Conservation (phyloP, 1,139 yeast species). For the Protomyces pachydermus region DNA sequence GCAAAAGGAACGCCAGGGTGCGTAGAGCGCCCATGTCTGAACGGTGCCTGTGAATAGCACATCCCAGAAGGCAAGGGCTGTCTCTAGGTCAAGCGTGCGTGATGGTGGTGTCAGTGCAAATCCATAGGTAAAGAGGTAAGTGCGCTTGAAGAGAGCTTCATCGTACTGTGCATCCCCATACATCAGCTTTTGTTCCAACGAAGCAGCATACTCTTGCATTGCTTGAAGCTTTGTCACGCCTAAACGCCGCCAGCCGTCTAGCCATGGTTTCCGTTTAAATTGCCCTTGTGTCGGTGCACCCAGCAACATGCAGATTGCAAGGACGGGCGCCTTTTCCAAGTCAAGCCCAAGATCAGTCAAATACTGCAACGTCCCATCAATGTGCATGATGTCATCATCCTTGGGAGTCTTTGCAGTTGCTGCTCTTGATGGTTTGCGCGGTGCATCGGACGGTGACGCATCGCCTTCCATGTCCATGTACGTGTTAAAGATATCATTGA, state of each 20-base stretch:
- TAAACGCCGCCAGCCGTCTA: slow-evolving; percentile 51
- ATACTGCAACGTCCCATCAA: slow-evolving; percentile 71
- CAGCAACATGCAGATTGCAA: slow-evolving; percentile 65
- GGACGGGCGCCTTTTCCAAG: slow-evolving; percentile 67
- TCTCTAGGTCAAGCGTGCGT: slow-evolving; percentile 44
- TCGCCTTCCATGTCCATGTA: slow-evolving; percentile 1
- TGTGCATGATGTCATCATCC: slow-evolving; percentile 43
- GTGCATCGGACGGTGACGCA: neutral
- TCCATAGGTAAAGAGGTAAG: slow-evolving; percentile 67
- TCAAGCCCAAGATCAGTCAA: slow-evolving; percentile 61
- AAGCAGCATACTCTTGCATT: slow-evolving; percentile 49
- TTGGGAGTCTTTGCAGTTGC: neutral
- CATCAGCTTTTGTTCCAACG: slow-evolving; percentile 41
- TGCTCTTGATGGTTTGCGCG: neutral
- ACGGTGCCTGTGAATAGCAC: slow-evolving; percentile 47
- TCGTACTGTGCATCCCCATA: slow-evolving; percentile 36
- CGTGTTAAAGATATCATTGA: slow-evolving; percentile 2
- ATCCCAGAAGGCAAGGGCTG: slow-evolving; percentile 74
- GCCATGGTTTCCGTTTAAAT: slow-evolving; percentile 49
- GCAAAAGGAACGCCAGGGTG: slow-evolving; percentile 53
- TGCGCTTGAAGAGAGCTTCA: slow-evolving; percentile 46
- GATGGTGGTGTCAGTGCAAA: slow-evolving; percentile 51
- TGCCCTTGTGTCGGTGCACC: slow-evolving; percentile 63
- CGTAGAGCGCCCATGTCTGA: slow-evolving; percentile 36
- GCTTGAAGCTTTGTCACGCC: slow-evolving; percentile 43